A percentile compares a stretch with the other conserved stretches of the same genome.
phyloP scores from a whole-genome alignment of 352 stramenopile genomes.

The Phytopythium sindhum region DNA sequence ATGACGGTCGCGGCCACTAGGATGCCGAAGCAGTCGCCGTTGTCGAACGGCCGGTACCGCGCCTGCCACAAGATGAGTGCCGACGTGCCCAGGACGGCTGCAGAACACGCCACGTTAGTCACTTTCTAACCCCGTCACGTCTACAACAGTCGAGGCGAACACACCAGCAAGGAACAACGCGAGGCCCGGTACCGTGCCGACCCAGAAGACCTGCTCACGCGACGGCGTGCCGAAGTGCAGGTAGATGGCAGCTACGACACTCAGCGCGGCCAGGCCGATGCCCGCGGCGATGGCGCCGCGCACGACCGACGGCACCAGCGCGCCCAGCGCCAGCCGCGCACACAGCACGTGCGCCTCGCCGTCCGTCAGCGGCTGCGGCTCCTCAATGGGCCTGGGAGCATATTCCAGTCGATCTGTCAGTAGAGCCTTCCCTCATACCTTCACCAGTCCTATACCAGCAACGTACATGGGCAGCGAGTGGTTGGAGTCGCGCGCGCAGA shows the following conservation, averaged over 20 bases:
- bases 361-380: slow-evolving; percentile 14
- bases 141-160: not conserved
- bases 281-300: slow-evolving; percentile 40
- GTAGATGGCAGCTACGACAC: slow-evolving; percentile 47
- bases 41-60: slow-evolving; percentile 51
- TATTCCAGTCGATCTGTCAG: no score
- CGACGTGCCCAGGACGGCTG: slow-evolving; percentile 41
- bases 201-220: slow-evolving; percentile 50
- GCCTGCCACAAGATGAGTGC: slow-evolving; percentile 58
- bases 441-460: no score
- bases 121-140: no score
- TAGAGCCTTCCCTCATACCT: no score
- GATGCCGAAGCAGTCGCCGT: slow-evolving; percentile 73
- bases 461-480: slow-evolving; percentile 5
- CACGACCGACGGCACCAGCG: slow-evolving; percentile 29
- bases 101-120: not conserved
- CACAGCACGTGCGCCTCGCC: slow-evolving; percentile 29
- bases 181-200: slow-evolving; percentile 51
- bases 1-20: slow-evolving; percentile 63
- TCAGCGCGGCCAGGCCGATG: slow-evolving; percentile 44
- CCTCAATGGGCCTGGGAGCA: slow-evolving; percentile 8
- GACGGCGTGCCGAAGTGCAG: slow-evolving; percentile 65
- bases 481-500: slow-evolving; percentile 36
- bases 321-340: slow-evolving; percentile 18
- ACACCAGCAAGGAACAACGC: slow-evolving; percentile 45